A percentile compares a stretch with the other conserved stretches of the same genome.
These are phyloP conservation scores for Alternaria postmessia DNA, from an alignment of 2,329 filamentous ascomycete species.

Conservation along the genomic window DNA sequence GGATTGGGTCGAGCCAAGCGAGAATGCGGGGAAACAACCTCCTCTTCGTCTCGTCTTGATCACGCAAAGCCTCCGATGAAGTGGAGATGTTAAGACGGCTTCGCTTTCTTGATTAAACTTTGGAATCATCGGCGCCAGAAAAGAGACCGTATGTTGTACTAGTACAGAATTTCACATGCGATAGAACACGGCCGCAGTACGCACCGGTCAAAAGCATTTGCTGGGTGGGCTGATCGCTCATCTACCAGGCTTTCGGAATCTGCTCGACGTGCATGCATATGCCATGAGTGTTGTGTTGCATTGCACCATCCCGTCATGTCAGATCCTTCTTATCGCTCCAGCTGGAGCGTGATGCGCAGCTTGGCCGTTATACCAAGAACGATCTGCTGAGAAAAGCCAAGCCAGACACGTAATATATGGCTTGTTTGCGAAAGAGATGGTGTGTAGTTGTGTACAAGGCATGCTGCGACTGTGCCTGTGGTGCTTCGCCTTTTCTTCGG, in stretches of 20 bases:
- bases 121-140: not conserved
- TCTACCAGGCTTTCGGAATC: not conserved
- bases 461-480: not conserved
- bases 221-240: not conserved
- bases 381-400: not conserved
- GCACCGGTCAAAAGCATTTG: not conserved
- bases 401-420: not conserved
- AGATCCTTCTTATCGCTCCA: not conserved
- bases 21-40: conserved; percentile 10
- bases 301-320: not conserved
- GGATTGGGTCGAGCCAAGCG: conserved; percentile 1
- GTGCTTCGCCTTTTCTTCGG: not conserved
- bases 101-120: not conserved
- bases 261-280: not conserved
- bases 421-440: not conserved
- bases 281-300: conserved; percentile 2
- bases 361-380: not conserved
- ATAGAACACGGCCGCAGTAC: not conserved
- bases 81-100: not conserved
- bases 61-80: not conserved
- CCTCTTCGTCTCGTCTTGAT: not conserved
- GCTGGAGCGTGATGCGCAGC: not conserved
- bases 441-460: not conserved
- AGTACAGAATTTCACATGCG: not conserved
- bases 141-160: not conserved